These are phyloP conservation scores for Fusarium pseudograminearum DNA, from an alignment of 2,329 filamentous ascomycete genomes.

Conservation along the genomic window DNA sequence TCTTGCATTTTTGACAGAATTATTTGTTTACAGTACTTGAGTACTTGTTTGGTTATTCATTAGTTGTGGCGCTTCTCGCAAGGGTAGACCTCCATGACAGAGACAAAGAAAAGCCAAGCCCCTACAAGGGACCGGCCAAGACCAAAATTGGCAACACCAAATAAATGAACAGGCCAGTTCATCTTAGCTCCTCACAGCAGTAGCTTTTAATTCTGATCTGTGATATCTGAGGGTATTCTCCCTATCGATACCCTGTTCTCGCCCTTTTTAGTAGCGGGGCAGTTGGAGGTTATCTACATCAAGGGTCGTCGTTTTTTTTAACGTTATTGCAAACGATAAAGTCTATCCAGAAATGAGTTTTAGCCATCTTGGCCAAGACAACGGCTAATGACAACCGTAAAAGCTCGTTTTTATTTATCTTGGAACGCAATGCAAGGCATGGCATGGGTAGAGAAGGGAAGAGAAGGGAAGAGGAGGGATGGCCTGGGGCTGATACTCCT, in stretches of 20 bases:
- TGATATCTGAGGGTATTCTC: not conserved
- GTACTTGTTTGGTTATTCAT: not conserved
- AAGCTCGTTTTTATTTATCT: not conserved
- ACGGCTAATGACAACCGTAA: not conserved
- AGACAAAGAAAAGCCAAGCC: not conserved
- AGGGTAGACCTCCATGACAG: not conserved
- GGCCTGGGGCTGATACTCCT: not conserved
- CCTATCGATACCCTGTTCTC: not conserved
- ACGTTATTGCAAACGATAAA: not conserved
- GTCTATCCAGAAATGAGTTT: not conserved
- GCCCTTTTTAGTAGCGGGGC: not conserved
- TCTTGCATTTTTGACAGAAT: not conserved
- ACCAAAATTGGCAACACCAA: not conserved
- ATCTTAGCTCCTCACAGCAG: not conserved
- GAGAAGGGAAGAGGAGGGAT: not conserved
- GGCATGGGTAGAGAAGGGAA: not conserved
- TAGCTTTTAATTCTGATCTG: not conserved
- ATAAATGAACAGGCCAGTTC: not conserved
- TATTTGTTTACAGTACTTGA: not conserved
- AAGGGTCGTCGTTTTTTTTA: slow-evolving; percentile 2
- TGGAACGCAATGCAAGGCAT: slow-evolving; percentile 5
- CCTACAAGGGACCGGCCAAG: not conserved
- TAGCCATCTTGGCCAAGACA: not conserved
- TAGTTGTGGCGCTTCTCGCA: not conserved
- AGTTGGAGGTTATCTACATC: not conserved